Evolutionary conservation across 108 stramenopile genomes (phyloP), one percentile per base, ranked within the genome.

Genomic region (Stephanodiscus minutulus): DNA sequence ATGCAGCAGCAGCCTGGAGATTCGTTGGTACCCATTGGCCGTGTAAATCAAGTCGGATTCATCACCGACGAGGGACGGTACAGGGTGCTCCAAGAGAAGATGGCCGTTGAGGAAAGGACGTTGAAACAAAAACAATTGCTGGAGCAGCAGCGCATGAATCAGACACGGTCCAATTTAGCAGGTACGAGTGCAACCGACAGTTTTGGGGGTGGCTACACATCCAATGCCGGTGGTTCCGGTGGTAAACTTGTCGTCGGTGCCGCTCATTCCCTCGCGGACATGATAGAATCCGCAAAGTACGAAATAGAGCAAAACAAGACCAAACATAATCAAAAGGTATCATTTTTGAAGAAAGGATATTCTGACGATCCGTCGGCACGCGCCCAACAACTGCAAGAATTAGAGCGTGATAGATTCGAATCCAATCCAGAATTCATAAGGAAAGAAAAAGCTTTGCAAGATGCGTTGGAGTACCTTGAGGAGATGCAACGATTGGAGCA

Each of bases 381-480:
- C 21, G 78, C 71, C 15, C 59, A 52, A 28, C 64, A 64, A 21
- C 33, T 79, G 11, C 27, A 66, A 21, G 78, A 79, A n/a, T 33
- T 79, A 13, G 78, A 79, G 66, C 60, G 70, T 22, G 43, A 49
- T 53, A 44, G 49, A 60, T 18, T 65, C 44, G 56, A 66, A 43
- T 53, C 12, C 2, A 71, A 79, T 63, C 78, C 78, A 11, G 68
- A 72, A 48, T 61, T 72, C 37, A 48, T 72, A 5, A 54, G 68
- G 54, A 79, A 68, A 61, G 70, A 79, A 37, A 72, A 72, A 54
- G 71, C 66, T 1, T 64, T 79, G 60, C 37, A 59, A 58, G 65
- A 79, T 50, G 78, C 78, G 0, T 56, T 79, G 71, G 78, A 79
- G 46, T 79, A 79, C 62, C 50, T 79, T 15, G 78, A 79, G 53